Evolutionary conservation across 2,329 filamentous ascomycete species (phyloP), one percentile per base, ranked within the genome.

Genomic region (Xylogone sp.): DNA sequence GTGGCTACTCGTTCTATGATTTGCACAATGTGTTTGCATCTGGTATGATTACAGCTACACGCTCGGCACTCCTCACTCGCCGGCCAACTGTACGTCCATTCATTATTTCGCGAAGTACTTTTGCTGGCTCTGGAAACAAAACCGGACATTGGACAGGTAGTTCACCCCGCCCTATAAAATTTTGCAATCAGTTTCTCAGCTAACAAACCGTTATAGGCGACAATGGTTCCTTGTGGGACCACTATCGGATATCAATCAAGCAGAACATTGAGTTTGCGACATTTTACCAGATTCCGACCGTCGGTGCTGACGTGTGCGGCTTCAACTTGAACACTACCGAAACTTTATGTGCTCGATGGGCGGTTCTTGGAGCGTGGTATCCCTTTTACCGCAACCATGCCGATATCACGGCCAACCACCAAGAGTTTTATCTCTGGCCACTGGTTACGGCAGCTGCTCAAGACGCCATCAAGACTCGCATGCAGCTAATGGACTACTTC

Each of bases 381-480:
- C 79, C 83, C 2, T 89, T 89, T 69, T 88, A 82, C 71, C 82
- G 86, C 57, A 88, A 88, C 67, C 86, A 89, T 69, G 83, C 83
- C 51, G 63, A 75, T 21, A 65, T 69, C 22, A 65, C 65, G 2
- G 64, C 68, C n/a, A 44, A 55, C 6, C 45, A 68, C 2, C 87
- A 90, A 62, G 87, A 90, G 63, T 86, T 87, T 65, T 91, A 90
- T 68, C 76, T 73, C 43, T 90, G 84, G 82, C 69, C 74, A 0
- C 65, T 72, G 1, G 84, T 87, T 9, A 73, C 84, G 0, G 70
- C 77, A 7, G 83, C 84, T 0, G 86, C 85, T 0, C 76, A 76
- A 49, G 83, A 80, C 52, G 84, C 84, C 22, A 88, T 90, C 59
- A 76, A 77, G 21, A 82, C 82, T 44, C 78, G 87, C 21, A 90